These are phyloP conservation scores for Cladorrhinum sp. DNA, from an alignment of 2,329 filamentous ascomycete species.

Conservation along the genomic window DNA sequence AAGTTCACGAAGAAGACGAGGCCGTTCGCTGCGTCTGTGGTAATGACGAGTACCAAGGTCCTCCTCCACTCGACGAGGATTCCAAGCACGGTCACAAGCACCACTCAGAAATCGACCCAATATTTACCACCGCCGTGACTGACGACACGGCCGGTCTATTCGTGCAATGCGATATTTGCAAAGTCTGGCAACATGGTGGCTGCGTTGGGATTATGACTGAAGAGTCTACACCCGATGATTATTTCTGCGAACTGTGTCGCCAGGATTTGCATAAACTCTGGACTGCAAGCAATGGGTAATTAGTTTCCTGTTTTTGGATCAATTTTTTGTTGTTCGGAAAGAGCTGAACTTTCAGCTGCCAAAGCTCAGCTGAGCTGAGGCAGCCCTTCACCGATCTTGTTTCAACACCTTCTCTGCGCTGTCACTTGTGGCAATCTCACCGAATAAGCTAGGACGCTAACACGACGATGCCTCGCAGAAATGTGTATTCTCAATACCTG, in stretches of 20 bases:
- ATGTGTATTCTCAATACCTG: slow-evolving; percentile 65
- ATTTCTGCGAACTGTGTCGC: slow-evolving; percentile 94
- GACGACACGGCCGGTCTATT: slow-evolving; percentile 94
- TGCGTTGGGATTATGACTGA: slow-evolving; percentile 97
- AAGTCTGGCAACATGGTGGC: slow-evolving; percentile 97
- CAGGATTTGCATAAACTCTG: slow-evolving; percentile 87
- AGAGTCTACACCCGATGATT: slow-evolving; percentile 88
- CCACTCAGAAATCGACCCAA: slow-evolving; percentile 54
- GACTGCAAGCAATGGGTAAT: slow-evolving; percentile 81
- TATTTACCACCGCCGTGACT: slow-evolving; percentile 61
- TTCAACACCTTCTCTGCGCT: slow-evolving; percentile 17
- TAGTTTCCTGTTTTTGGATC: slow-evolving; percentile 23
- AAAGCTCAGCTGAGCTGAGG: slow-evolving; percentile 27
- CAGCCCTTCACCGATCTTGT: slow-evolving; percentile 26
- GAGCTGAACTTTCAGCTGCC: slow-evolving; percentile 27
- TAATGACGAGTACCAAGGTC: slow-evolving; percentile 90
- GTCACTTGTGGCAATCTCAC: background rate
- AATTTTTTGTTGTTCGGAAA: slow-evolving; percentile 15
- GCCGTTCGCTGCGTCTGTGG: slow-evolving; percentile 94
- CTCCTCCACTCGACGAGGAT: slow-evolving; percentile 60
- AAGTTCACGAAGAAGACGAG: slow-evolving; percentile 84
- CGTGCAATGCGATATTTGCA: slow-evolving; percentile 96
- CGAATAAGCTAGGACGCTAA: slow-evolving; percentile 35
- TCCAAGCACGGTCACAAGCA: slow-evolving; percentile 52
- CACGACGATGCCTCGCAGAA: slow-evolving; percentile 42